Conservation (phyloP, 192 early-diverging fungal species). For the Gaertneriomyces sp. region DNA sequence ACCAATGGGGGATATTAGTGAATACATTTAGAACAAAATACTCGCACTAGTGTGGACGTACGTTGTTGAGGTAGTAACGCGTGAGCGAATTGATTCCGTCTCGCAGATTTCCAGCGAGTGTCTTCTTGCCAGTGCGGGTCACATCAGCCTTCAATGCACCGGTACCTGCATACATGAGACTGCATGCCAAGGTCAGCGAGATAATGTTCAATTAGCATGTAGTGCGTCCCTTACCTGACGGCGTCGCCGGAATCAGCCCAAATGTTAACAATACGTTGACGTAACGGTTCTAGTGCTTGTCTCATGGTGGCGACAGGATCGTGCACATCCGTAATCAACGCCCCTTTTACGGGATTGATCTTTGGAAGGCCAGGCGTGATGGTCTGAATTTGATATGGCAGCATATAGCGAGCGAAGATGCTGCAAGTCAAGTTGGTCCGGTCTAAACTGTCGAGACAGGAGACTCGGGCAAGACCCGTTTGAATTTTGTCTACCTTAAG, state of each 20-base stretch:
- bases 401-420: constrained; percentile 45
- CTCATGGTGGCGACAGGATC: constrained; percentile 33
- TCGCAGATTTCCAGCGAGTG: constrained; percentile 34
- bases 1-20: neutral
- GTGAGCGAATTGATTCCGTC: constrained; percentile 55
- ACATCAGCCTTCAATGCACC: constrained; percentile 52
- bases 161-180: constrained; percentile 54
- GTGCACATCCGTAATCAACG: constrained; percentile 31
- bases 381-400: constrained; percentile 46
- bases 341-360: constrained; percentile 25
- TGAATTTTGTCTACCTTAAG: constrained; percentile 33
- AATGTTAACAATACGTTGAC: constrained; percentile 33
- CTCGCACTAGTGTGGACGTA: neutral
- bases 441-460: constrained; percentile 55
- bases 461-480: constrained; percentile 47
- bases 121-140: constrained; percentile 42
- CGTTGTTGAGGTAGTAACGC: constrained; percentile 58
- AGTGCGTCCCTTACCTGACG: constrained; percentile 13
- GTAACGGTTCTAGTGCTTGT: constrained; percentile 21
- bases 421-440: constrained; percentile 55
- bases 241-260: constrained; percentile 58
- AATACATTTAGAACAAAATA: neutral
- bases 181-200: neutral
- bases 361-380: constrained; percentile 27
- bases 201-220: too few species aligned